phyloP scores from a whole-genome alignment of 2,329 filamentous ascomycete species.

The Stylonectria norvegica region DNA sequence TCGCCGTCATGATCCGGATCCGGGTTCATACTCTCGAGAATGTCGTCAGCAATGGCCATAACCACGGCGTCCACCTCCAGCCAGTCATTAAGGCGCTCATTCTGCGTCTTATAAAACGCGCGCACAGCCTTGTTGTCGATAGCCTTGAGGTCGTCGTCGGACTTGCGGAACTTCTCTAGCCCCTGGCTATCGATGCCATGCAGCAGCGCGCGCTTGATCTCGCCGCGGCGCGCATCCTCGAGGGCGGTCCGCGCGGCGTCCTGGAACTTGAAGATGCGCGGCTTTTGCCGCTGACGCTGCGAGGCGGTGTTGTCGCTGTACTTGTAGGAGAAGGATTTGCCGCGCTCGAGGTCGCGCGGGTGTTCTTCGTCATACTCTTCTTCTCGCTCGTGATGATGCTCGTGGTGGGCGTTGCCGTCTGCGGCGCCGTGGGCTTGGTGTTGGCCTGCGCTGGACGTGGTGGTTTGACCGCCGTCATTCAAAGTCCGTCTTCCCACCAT shows the following conservation, averaged over 20 bases:
- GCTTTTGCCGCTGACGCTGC: conserved; percentile 12
- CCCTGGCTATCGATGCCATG: conserved; percentile 28
- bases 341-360: conserved; percentile 23
- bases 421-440: conserved; percentile 9
- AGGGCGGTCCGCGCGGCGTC: conserved; percentile 29
- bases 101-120: conserved; percentile 30
- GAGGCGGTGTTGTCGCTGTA: background rate
- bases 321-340: conserved; percentile 7
- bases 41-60: conserved; percentile 33
- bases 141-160: conserved; percentile 24
- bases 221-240: conserved; percentile 29
- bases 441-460: conserved; percentile 6
- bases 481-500: conserved; percentile 24
- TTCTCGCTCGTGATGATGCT: conserved; percentile 4
- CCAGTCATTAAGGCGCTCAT: conserved; percentile 33
- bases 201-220: conserved; percentile 30
- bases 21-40: conserved; percentile 34
- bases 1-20: conserved; percentile 34
- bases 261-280: conserved; percentile 38
- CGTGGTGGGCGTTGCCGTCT: conserved; percentile 9
- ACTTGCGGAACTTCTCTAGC: conserved; percentile 30
- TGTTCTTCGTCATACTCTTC: no score
- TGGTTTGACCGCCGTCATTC: conserved; percentile 1
- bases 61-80: conserved; percentile 34
- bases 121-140: conserved; percentile 30